Evolutionary conservation across 352 stramenopile genomes (phyloP).

Genomic region (Thraustotheca clavata): DNA sequence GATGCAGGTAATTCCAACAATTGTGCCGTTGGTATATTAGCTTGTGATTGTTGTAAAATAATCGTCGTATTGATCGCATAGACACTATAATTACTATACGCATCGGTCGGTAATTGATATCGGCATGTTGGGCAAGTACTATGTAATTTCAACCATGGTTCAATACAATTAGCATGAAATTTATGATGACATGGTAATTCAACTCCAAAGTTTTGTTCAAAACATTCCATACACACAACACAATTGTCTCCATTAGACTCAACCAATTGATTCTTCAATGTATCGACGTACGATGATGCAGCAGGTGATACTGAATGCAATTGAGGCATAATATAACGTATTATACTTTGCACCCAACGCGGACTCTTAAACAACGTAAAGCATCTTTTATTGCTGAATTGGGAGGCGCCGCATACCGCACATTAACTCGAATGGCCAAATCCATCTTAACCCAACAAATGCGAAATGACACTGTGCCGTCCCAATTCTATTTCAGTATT

Average conservation of each 20-base stretch:
- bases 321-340: slow-evolving; percentile 84
- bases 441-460: slow-evolving; percentile 48
- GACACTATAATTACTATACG: slow-evolving; percentile 80
- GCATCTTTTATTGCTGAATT: slow-evolving; percentile 86
- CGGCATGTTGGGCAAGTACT: slow-evolving; percentile 79
- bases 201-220: slow-evolving; percentile 36
- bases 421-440: slow-evolving; percentile 81
- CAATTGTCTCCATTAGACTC: slow-evolving; percentile 29
- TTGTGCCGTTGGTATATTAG: slow-evolving; percentile 59
- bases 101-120: slow-evolving; percentile 67
- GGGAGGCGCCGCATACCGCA: slow-evolving; percentile 72
- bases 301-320: slow-evolving; percentile 75
- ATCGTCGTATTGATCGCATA: slow-evolving; percentile 88
- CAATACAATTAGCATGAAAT: slow-evolving; percentile 73
- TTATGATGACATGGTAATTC: slow-evolving; percentile 70
- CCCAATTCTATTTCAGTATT: slow-evolving; percentile 11
- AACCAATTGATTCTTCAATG: slow-evolving; percentile 39
- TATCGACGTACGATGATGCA: slow-evolving; percentile 45
- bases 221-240: slow-evolving; percentile 78
- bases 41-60: slow-evolving; percentile 78
- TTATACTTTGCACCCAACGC: slow-evolving; percentile 85
- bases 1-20: slow-evolving; percentile 71
- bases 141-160: slow-evolving; percentile 82
- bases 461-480: background rate
- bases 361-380: slow-evolving; percentile 81